Conservation (phyloP, 805 yeast species). For the Cyberlindnera maclurae region DNA sequence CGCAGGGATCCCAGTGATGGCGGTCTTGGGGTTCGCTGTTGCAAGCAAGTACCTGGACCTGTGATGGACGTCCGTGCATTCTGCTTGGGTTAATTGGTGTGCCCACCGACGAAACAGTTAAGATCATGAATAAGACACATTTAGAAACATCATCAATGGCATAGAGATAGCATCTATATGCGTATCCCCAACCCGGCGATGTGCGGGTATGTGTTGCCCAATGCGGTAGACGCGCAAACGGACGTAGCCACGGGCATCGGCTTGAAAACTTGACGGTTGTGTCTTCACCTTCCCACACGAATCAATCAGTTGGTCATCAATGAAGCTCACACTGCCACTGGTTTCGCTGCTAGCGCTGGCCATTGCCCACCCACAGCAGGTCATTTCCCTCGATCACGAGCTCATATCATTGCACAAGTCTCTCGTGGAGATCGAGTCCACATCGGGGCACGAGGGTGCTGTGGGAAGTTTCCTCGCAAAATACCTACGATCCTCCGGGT, state of each 20-base stretch:
- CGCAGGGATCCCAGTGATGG: conserved; percentile 65
- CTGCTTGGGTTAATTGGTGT: background rate
- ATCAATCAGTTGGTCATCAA: no score
- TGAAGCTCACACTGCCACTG: conserved; percentile 7
- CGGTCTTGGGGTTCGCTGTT: conserved; percentile 31
- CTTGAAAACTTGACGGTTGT: no score
- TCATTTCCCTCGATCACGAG: conserved; percentile 10
- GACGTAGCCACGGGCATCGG: no score
- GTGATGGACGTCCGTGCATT: background rate
- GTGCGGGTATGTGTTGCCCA: background rate
- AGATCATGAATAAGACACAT: background rate
- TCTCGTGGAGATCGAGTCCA: conserved; percentile 21
- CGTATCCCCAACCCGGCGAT: no score
- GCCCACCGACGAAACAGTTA: background rate
- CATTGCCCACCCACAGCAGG: conserved; percentile 4
- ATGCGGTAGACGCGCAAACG: no score
- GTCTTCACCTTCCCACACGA: no score
- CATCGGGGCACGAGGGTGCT: conserved; percentile 15
- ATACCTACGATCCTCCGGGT: conserved; percentile 28
- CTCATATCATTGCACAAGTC: conserved; percentile 21
- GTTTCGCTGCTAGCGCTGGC: conserved; percentile 6
- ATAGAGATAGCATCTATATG: background rate
- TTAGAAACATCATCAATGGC: no score
- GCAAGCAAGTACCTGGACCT: conserved; percentile 11
- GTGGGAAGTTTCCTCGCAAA: conserved; percentile 12